Conservation (phyloP, 106 monocot species). For the Alisma plantagoaquatica region DNA sequence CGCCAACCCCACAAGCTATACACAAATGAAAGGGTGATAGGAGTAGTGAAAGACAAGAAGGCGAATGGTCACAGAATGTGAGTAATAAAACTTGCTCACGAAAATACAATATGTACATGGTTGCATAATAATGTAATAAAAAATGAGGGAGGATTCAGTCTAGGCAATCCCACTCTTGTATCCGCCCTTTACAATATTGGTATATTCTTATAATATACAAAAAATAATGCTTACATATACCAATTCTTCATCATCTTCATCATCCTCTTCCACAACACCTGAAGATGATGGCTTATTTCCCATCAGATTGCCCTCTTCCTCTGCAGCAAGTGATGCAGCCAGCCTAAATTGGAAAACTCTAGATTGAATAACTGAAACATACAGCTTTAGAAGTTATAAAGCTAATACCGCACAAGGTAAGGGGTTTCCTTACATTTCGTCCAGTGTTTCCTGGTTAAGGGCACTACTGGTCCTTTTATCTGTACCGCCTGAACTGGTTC, state of each 20-base stretch:
- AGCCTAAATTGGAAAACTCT: conserved; percentile 28
- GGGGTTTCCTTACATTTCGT: conserved; percentile 56
- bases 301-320: conserved; percentile 26
- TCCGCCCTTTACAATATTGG: too few relatives aligned
- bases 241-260: conserved; percentile 63
- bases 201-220: background rate
- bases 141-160: too few relatives aligned
- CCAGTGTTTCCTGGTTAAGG: conserved; percentile 36
- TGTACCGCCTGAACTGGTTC: background rate
- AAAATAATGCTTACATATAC: conserved; percentile 42
- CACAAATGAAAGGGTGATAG: too few relatives aligned
- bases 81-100: too few relatives aligned
- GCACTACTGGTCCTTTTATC: background rate
- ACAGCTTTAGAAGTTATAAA: too few relatives aligned
- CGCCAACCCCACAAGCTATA: too few relatives aligned
- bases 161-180: too few relatives aligned
- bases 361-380: too few relatives aligned
- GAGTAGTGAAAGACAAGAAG: too few relatives aligned
- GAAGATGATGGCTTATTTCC: conserved; percentile 12
- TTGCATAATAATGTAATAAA: background rate
- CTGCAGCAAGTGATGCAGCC: conserved; percentile 94
- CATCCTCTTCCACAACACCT: conserved; percentile 25
- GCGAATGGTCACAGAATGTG: too few relatives aligned
- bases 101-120: too few relatives aligned
- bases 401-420: too few relatives aligned